Evolutionary conservation across 163 green algal species (phyloP).

Genomic region (Chlamydomonas reinhardtii): DNA sequence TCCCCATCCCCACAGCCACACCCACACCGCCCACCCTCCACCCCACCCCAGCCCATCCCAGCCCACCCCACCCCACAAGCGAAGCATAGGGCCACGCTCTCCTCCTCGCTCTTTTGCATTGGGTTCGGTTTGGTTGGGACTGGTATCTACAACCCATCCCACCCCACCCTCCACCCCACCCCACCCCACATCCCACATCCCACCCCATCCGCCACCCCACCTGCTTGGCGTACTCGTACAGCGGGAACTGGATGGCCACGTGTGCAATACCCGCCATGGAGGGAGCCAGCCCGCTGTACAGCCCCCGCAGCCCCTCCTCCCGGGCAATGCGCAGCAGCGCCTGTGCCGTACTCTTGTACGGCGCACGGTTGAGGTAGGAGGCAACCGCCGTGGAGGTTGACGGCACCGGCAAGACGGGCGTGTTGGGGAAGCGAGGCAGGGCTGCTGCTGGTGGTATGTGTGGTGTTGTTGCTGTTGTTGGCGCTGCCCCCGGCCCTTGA

Average conservation of each 20-base stretch:
- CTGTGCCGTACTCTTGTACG: conserved; percentile 89
- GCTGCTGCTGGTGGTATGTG: no score
- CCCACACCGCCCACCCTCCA: no score
- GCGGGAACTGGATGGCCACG: conserved; percentile 96
- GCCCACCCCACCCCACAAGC: no score
- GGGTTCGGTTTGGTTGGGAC: no score
- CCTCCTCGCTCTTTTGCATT: no score
- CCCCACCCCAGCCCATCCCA: no score
- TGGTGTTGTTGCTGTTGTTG: no score
- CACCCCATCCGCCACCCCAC: neutral
- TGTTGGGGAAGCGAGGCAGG: neutral
- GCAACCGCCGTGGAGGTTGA: neutral
- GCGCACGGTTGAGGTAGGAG: conserved; percentile 20
- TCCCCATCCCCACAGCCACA: no score
- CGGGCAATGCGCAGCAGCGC: conserved; percentile 86
- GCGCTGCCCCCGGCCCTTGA: neutral
- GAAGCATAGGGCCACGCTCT: no score
- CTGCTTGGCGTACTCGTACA: conserved; percentile 93
- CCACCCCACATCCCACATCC: no score
- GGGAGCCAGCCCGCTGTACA: conserved; percentile 94
- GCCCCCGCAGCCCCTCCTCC: conserved; percentile 89
- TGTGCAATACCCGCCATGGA: conserved; percentile 93
- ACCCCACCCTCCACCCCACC: no score
- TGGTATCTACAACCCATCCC: no score
- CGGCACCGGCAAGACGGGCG: neutral